Base-by-base conservation (phyloP, 176 grass and related monocot species). In the Pharus latifolius region DNA sequence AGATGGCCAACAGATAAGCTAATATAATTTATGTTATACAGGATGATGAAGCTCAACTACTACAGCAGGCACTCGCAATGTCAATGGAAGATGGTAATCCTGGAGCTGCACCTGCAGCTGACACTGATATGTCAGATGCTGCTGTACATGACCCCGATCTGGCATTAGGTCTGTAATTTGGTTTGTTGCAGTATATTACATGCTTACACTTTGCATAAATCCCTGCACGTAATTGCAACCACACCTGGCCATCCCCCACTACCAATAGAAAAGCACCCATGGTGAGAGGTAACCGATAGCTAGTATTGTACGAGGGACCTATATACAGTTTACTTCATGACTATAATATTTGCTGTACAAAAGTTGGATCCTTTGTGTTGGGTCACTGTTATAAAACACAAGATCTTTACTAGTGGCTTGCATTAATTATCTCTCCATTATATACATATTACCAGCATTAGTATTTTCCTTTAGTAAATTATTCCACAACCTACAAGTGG, bases 1-100 rank as follows among this genome's bases (percentile, higher is more conserved):
- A n/a, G n/a, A 30, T 56, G 13, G 3, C 6, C 27, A 44, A 32
- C 17, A 29, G 5, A 29, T 27, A 73, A 46, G 3, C 43, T 60
- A 60, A 60, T 49, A 37, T 18, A 48, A 29, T 74, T 49, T 49
- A n/a, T 38, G 44, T 24, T 23, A 62, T 78, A 25, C 59, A 91
- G 84, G 80, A 82, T 22, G 77, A 82, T 9, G 78, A 78, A 48
- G 67, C 49, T 72, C 23, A 69, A 50, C 37, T 92, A 51, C 63
- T 87, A 69, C 57, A 70, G 35, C 47, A 82, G 56, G 84, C 73
- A 72, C 73, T 82, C 65, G 65, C 65, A 42, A 74, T 81, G 81
- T 89, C 70, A 14, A 67, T 67, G 76, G 65, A 84, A 67, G 56
- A 75, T 65, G 65, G n/a, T 57, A 61, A 80, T 16, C 58, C 70